Evolutionary conservation across 495 filamentous ascomycete species (phyloP).

Genomic region (Xylaria scruposa): DNA sequence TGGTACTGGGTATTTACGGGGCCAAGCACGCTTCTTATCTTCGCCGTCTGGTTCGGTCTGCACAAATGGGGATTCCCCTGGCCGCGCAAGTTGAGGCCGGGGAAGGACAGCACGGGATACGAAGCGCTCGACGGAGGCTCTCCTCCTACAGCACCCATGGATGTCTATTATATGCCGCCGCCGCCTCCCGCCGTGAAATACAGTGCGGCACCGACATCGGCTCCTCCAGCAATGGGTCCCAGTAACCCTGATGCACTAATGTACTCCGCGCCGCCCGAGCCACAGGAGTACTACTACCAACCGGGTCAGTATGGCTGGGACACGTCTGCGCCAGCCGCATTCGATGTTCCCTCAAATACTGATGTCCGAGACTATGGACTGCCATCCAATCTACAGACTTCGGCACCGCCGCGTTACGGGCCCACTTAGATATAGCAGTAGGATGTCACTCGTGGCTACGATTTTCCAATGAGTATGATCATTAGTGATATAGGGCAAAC

Average conservation of each 20-base stretch:
- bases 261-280: neutral
- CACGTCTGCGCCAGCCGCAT: slow-evolving; percentile 13
- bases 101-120: neutral
- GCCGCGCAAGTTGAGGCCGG: neutral
- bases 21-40: slow-evolving; percentile 37
- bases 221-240: neutral
- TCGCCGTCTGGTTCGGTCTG: slow-evolving; percentile 34
- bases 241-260: neutral
- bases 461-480: neutral
- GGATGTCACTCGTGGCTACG: neutral
- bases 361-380: slow-evolving; percentile 4
- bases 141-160: neutral
- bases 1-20: slow-evolving; percentile 46
- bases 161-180: neutral
- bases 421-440: neutral
- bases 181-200: neutral
- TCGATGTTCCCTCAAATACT: neutral
- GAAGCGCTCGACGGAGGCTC: neutral
- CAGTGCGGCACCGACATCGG: neutral
- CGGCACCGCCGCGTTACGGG: neutral
- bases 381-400: neutral
- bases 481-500: neutral
- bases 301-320: neutral
- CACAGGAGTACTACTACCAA: neutral
- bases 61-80: slow-evolving; percentile 11